Base-by-base conservation (phyloP, 2,329 filamentous ascomycete species). In the Cladosporium austrohemisphaericum region DNA sequence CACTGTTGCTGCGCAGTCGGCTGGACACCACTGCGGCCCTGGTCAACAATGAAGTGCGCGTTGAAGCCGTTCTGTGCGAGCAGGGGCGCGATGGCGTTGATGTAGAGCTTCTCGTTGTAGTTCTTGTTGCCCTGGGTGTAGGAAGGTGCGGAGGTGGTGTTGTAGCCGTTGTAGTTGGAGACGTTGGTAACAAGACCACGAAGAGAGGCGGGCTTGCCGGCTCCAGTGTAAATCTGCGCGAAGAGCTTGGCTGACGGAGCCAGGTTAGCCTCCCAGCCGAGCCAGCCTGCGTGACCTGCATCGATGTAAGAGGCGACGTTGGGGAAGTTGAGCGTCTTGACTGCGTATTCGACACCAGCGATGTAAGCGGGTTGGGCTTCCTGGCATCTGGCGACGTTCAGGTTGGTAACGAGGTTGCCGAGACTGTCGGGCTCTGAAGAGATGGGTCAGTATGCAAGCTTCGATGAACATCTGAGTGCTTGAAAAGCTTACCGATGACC, bases 271-370 rank as follows among this genome's bases (percentile, higher is more conserved):
- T 74, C 63, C 80, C 80, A 84, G 59, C 80, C 80, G 35, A 84
- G 72, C 81, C 81, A 84, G 52, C 81, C 80, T 20, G 76, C 79
- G 63, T 84, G 80, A 51, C 79, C 80, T 7, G 78, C 80, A 57
- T 84, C 81, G 16, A 84, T 63, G 63, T 84, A 84, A 77, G 80
- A 79, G 54, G 77, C 69, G 20, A 84, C 80, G 61, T 84, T 84
- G 52, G 74, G 68, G 23, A 83, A 69, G 66, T 83, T 80, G 55
- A 84, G 70, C 38, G 71, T 69, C 54, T 71, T 69, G 41, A 83
- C 61, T 1, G 80, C 80, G 59, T 83, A 83, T 28, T 74, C 71
- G 26, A 76, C 72, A 52, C 77, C 71, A 20, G 76, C 73, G 56
- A 75, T 72, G 69, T 84, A 84, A 33, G 75, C 76, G 3, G 69